Evolutionary conservation across 345 rosid genomes (phyloP).

Genomic region (Sisymbrium irio): DNA sequence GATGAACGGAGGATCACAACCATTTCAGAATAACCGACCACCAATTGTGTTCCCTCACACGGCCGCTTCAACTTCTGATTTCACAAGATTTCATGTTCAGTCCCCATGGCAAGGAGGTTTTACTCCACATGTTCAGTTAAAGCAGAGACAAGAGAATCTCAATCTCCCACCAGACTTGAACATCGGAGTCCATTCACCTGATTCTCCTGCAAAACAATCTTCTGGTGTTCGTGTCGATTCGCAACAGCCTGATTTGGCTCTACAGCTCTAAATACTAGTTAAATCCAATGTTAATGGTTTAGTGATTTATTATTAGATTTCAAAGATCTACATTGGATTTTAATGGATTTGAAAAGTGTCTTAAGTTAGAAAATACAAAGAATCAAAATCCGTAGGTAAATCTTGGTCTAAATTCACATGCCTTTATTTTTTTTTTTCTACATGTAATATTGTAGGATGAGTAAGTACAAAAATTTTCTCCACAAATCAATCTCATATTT

Average conservation of each 20-base stretch:
- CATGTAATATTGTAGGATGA: not conserved
- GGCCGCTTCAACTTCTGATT: slow-evolving; percentile 41
- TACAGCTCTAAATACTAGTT: slow-evolving; percentile 57
- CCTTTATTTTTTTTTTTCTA: not conserved
- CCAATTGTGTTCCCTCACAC: slow-evolving; percentile 56
- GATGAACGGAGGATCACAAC: slow-evolving; percentile 48
- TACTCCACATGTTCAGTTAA: slow-evolving; percentile 50
- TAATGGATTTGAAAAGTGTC: not conserved
- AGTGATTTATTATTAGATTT: not conserved
- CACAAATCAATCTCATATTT: not conserved
- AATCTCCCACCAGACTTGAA: slow-evolving; percentile 80
- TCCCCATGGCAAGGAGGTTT: slow-evolving; percentile 58
- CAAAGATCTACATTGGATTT: not conserved
- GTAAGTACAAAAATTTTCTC: not conserved
- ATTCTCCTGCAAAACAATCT: slow-evolving; percentile 78
- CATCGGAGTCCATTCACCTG: slow-evolving; percentile 80
- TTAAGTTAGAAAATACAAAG: not conserved
- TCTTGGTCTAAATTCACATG: not conserved
- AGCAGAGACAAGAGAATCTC: slow-evolving; percentile 62
- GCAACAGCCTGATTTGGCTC: slow-evolving; percentile 92
- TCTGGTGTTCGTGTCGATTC: slow-evolving; percentile 71
- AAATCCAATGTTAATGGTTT: not conserved
- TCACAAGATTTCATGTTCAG: slow-evolving; percentile 63
- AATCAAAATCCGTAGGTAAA: not conserved
- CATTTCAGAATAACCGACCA: slow-evolving; percentile 35